phyloP scores from a whole-genome alignment of 2,329 filamentous ascomycete species.

The Neoarthrinium moseri region DNA sequence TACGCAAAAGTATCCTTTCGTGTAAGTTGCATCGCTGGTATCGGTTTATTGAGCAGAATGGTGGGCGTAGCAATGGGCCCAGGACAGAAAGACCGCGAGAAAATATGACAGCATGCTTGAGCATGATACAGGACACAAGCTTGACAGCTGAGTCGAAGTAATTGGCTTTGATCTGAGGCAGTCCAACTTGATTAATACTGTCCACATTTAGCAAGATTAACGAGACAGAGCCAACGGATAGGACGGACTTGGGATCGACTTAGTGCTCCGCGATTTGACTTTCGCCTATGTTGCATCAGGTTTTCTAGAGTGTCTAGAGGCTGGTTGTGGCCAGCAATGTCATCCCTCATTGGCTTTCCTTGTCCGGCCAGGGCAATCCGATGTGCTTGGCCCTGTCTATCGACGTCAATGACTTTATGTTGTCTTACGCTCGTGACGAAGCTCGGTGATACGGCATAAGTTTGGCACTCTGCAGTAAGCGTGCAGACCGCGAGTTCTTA shows the following conservation, averaged over 20 bases:
- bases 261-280: not conserved
- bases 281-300: not conserved
- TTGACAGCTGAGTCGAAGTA: no score
- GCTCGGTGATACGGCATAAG: not conserved
- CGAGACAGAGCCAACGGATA: constrained; percentile 1
- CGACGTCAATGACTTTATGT: constrained; percentile 4
- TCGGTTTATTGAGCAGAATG: no score
- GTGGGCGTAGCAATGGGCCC: not conserved
- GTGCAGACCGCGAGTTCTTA: not conserved
- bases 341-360: not conserved
- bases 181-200: not conserved
- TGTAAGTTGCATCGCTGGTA: no score
- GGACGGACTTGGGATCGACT: not conserved
- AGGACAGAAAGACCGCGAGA: not conserved
- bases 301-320: not conserved
- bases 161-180: not conserved
- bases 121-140: no score
- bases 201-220: not conserved
- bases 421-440: not conserved
- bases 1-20: not conserved
- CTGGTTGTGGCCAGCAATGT: not conserved
- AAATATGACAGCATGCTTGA: no score
- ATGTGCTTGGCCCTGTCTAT: not conserved
- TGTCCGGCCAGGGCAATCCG: not conserved
- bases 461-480: not conserved